Evolutionary conservation across 306 rosid species (phyloP), one percentile per base, ranked within the genome.

Genomic region (Crataegus laevigata): DNA sequence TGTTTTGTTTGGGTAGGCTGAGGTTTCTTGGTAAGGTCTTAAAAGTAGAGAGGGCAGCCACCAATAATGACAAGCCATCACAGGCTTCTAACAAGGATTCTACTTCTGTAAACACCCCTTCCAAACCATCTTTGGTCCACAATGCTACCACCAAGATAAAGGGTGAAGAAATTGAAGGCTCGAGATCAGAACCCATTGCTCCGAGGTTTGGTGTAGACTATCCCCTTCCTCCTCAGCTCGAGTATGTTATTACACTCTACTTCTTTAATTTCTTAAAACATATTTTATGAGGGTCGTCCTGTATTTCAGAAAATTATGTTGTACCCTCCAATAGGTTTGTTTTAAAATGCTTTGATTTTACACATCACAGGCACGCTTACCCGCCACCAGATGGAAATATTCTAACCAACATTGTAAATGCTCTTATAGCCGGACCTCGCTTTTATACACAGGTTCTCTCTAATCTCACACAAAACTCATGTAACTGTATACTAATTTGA

Each of bases 341-440:
- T 34, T 34, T 64, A 22, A 51, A 79, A 72, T 68, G 73, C 75
- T 81, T 73, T 83, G 4, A 65, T 54, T 76, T 65, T 61, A 66
- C 18, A 71, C 45, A 79, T 82, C 28, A 38, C 87, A 94, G 98
- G 87, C 91, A 94, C 54, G 97, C 93, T 77, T 94, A 94, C 82
- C 98, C 98, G 69, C 93, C 97, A 51, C 98, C 97, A 6, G 97
- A 91, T 83, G 97, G 96, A 65, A 94, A 94, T 84, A 94, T 94
- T 73, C 82, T 94, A 79, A 90, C 96, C 72, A 94, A 94, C 84
- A 85, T 94, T 73, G 94, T 94, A 38, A 94, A 94, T 84, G 91
- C 98, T 74, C 86, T 94, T 50, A 91, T 94, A 69, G 97, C 96
- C 11, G 98, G 91, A 74, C 97, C 98, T 64, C 97, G 96, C 74